Evolutionary conservation across 345 rosid genomes (phyloP), one percentile per base, ranked within the genome.

Genomic region (Combretum micranthum): DNA sequence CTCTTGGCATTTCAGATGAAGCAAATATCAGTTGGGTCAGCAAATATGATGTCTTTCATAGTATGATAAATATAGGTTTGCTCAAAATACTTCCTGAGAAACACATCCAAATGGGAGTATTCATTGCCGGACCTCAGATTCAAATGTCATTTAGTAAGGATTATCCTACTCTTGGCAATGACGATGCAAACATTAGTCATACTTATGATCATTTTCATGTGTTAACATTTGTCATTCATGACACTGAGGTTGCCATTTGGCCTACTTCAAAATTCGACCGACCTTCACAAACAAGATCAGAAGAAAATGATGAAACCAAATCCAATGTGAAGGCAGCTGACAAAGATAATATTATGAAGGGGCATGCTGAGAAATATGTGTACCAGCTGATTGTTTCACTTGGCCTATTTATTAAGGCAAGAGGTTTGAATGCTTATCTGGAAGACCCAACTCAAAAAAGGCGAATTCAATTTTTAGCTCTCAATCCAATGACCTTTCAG

Each of bases 41-140:
- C 26, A 72, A 68, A 62, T 77, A 70, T 53, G 79, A 72, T 57
- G 53, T 48, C 55, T 77, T 37, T 72, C 64, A 67, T 17, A 50
- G 66, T 60, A 75, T 55, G 61, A 61, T 79, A 67, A 81, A 80
- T 73, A 65, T 19, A 69, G 57, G 51, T 44, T 65, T 88, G 52
- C 70, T 75, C 55, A 75, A 71, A 59, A 59, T 77, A 65, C 76
- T 84, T 64, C 92, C 87, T 13, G 86, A 79, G 80, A 84, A 81
- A 73, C 73, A 64, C 61, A 64, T 86, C 73, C 80, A 86, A 69
- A 71, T 88, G 69, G 95, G 81, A 62, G 74, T 75, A 55, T 72
- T 84, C 60, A 71, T 86, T 56, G 78, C 80, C 43, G 96, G 98
- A 56, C 95, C 95, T 58, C 79, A 60, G 45, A 62, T 88, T 63